Percentiles rank a stretch among this genome's conserved stretches.
Evolutionary conservation across 176 grass and related monocot genomes (phyloP).

Genomic region (Juncus inflexus): DNA sequence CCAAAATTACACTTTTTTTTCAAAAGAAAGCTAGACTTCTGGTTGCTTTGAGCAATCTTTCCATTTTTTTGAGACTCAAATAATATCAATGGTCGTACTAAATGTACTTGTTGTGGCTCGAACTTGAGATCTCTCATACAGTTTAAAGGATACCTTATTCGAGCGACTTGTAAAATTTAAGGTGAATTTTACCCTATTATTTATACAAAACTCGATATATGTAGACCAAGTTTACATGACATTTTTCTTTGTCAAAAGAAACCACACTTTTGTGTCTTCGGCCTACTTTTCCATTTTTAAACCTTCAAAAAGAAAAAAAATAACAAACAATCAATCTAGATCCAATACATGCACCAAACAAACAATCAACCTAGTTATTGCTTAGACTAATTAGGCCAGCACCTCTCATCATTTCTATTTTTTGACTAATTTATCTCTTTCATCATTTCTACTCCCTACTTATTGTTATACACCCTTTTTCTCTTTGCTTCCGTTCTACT

Average conservation of each 20-base stretch:
- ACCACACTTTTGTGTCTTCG: constrained; percentile 20
- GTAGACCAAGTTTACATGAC: not conserved
- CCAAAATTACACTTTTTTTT: no score
- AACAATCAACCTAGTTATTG: constrained; percentile 25
- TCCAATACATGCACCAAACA: not conserved
- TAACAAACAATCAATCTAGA: not conserved
- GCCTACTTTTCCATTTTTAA: constrained; percentile 6
- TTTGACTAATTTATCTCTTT: no score
- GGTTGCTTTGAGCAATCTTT: no score
- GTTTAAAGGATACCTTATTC: no score
- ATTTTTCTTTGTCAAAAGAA: constrained; percentile 17
- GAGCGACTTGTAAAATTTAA: no score
- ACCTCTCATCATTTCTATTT: constrained; percentile 21
- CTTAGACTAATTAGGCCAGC: constrained; percentile 22
- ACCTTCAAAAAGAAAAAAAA: not conserved
- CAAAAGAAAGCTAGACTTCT: no score
- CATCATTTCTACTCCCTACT: constrained; percentile 14
- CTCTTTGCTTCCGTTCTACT: constrained; percentile 31
- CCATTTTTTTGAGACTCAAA: no score
- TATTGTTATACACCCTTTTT: constrained; percentile 26
- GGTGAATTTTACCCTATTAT: not conserved
- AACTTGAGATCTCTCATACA: no score
- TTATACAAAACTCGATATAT: constrained; percentile 5
- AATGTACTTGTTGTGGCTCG: no score
- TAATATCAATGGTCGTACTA: no score